Conservation (phyloP, 2,329 filamentous ascomycete genomes). For the Nannizziopsis arthrosporioides region DNA sequence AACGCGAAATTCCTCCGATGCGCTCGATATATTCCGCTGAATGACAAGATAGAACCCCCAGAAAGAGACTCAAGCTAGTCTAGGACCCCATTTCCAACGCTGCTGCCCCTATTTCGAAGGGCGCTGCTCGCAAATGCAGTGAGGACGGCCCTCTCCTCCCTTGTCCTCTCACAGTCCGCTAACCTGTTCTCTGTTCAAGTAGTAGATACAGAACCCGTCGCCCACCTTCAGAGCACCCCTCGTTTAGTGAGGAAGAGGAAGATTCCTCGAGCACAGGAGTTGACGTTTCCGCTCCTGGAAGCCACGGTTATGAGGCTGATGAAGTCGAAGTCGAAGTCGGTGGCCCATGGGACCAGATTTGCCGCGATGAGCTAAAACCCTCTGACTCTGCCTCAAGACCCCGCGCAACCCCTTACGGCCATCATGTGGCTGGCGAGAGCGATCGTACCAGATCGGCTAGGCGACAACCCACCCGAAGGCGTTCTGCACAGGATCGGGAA, state of each 20-base stretch:
- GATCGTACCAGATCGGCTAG: slow-evolving; percentile 26
- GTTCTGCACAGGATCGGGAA: slow-evolving; percentile 24
- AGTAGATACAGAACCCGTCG: no score
- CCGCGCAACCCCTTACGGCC: slow-evolving; percentile 29
- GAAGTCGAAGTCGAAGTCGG: slow-evolving; percentile 16
- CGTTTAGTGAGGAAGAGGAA: slow-evolving; percentile 33
- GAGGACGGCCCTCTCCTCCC: no score
- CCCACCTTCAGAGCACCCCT: slow-evolving; percentile 4
- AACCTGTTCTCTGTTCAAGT: no score
- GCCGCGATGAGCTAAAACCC: slow-evolving; percentile 38
- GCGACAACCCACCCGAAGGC: slow-evolving; percentile 13
- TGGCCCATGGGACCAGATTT: slow-evolving; percentile 31
- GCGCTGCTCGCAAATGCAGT: no score
- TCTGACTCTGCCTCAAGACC: slow-evolving; percentile 38
- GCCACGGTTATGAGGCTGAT: slow-evolving; percentile 31
- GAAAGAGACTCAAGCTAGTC: no score
- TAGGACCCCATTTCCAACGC: no score
- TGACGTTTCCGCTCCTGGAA: slow-evolving; percentile 33
- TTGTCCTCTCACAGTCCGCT: no score
- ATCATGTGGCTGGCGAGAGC: slow-evolving; percentile 29
- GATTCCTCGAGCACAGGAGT: slow-evolving; percentile 31
- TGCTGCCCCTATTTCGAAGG: no score
- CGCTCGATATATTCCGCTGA: no score
- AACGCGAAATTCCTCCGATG: no score
- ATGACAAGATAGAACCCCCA: no score